These are phyloP conservation scores for Rhododendron mucronatum DNA, from an alignment of 148 eudicot genomes.

Conservation along the genomic window DNA sequence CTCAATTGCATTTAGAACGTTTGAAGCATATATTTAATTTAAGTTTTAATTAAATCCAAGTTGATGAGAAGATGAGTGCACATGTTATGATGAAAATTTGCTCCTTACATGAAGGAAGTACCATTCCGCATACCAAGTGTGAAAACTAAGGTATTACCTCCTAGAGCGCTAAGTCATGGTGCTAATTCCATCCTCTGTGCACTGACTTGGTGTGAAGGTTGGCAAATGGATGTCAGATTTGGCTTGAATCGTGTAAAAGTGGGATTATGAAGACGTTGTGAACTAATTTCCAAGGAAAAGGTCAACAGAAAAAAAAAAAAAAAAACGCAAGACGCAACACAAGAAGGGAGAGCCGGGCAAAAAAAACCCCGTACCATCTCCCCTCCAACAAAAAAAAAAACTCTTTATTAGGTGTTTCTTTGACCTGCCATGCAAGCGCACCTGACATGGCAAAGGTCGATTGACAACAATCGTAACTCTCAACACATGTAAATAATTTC, in stretches of 20 bases:
- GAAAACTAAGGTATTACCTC: neutral
- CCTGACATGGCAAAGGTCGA: slow-evolving; percentile 67
- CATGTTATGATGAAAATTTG: neutral
- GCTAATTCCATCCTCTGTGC: neutral
- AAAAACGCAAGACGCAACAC: neutral
- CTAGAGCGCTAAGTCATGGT: neutral
- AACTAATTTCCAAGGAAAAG: neutral
- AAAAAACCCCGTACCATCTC: slow-evolving; percentile 62
- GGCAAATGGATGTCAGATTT: neutral
- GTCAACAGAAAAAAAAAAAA: neutral
- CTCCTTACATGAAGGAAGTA: neutral
- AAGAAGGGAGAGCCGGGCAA: slow-evolving; percentile 55
- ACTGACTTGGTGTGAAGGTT: neutral
- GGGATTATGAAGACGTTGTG: neutral
- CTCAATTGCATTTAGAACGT: neutral
- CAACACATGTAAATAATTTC: neutral
- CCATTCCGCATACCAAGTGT: neutral
- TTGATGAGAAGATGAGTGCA: neutral
- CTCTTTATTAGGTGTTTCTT: slow-evolving; percentile 19
- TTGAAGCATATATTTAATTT: neutral
- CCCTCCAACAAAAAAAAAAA: slow-evolving; percentile 25
- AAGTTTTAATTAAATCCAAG: too few relatives aligned
- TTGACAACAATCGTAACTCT: slow-evolving; percentile 4
- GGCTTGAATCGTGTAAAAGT: neutral
- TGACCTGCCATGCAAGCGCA: slow-evolving; percentile 73